phyloP scores from a whole-genome alignment of 202 grass and related monocot genomes.

The Thinopyrum obtusiflorum region DNA sequence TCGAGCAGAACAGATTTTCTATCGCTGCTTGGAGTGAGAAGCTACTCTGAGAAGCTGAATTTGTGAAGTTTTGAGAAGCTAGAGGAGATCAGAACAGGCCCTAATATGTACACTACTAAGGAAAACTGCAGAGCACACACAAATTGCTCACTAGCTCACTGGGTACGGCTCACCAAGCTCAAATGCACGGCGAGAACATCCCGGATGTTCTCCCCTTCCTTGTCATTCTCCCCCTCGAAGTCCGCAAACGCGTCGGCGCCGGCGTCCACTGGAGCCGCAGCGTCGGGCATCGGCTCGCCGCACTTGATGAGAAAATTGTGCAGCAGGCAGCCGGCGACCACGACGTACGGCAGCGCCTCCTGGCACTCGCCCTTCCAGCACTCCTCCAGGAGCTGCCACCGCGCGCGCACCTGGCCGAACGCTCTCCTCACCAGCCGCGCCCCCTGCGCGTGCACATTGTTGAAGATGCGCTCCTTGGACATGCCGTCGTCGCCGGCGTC shows the following conservation, averaged over 20 bases:
- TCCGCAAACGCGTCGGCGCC: slow-evolving; percentile 46
- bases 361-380: slow-evolving; percentile 81
- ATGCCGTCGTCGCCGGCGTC: background rate
- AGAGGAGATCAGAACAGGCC: too few species aligned
- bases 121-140: background rate
- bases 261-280: slow-evolving; percentile 8
- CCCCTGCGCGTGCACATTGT: slow-evolving; percentile 66
- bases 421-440: slow-evolving; percentile 51
- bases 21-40: too few species aligned
- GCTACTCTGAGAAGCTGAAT: too few species aligned
- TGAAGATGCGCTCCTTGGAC: slow-evolving; percentile 66
- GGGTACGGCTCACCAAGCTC: slow-evolving; percentile 54
- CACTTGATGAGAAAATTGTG: slow-evolving; percentile 79
- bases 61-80: too few species aligned
- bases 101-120: slow-evolving; percentile 10
- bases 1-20: too few species aligned
- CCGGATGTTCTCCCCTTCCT: slow-evolving; percentile 69
- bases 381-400: slow-evolving; percentile 68
- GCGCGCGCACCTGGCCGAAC: slow-evolving; percentile 55
- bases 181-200: slow-evolving; percentile 74
- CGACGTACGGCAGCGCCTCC: slow-evolving; percentile 79
- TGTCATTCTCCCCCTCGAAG: slow-evolving; percentile 67
- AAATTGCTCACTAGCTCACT: background rate
- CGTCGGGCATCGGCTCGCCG: slow-evolving; percentile 47
- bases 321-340: slow-evolving; percentile 69